Base-by-base conservation (phyloP, 208 protist genomes). In the Trypanosoma mega region DNA sequence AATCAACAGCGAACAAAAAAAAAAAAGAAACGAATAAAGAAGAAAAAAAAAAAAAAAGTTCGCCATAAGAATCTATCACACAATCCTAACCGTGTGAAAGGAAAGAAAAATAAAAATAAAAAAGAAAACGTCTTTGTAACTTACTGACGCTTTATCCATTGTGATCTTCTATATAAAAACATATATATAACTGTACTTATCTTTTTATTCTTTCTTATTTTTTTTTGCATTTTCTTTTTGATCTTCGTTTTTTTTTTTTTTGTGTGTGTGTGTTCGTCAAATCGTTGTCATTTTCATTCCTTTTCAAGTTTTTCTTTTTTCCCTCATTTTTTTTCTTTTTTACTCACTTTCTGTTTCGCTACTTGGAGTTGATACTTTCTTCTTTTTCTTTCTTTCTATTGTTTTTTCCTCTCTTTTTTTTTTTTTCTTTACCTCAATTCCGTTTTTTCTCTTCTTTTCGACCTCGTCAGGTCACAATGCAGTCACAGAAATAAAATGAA, bases 361-460 rank as follows among this genome's bases (percentile, higher is more conserved):
- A n/a, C n/a, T n/a, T n/a, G n/a, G n/a, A n/a, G n/a, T n/a, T n/a
- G n/a, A n/a, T n/a, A n/a, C n/a, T n/a, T n/a, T n/a, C n/a, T n/a
- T n/a, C n/a, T n/a, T n/a, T n/a, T n/a, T n/a, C 2, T 1, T 48
- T 21, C 7, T 9, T 48, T 2, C 7, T 7, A 20, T 24, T 23
- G 27, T 30, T 30, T 52, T 4, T 37, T 54, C 24, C 39, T 41
- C 27, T 41, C 27, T 46, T 47, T 47, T 58, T 3, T 33, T 46
- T 20, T 41, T 1, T 1, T 18, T 6, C 24, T 11, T 16, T 20
- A 41, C 9, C 16, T 36, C 49, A 11, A 20, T 29, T 6, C 16
- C 20, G 11, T 41, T 39, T 2, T 21, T 26, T 54, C 21, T 24
- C 14, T 24, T 29, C 11, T 2, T 39, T 16, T 16, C 3, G 27